Evolutionary conservation across 2,329 filamentous ascomycete genomes (phyloP).

Genomic region (Stachybotrys elegans): DNA sequence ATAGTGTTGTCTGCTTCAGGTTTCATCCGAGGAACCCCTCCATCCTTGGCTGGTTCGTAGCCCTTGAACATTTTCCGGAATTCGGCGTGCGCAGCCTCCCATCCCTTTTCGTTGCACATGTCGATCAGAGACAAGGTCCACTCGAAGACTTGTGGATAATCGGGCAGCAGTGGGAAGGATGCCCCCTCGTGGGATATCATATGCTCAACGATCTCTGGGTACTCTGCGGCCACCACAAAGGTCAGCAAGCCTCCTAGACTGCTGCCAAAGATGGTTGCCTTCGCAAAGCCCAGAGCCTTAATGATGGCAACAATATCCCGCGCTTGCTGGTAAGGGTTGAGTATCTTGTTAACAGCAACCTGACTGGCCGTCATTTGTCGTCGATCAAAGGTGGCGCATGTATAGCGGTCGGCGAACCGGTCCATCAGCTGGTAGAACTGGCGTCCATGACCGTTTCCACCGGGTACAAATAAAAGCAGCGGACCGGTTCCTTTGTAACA

Average conservation of each 20-base stretch:
- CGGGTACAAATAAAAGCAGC: slow-evolving; percentile 24
- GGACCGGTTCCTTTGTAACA: slow-evolving; percentile 23
- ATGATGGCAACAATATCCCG: slow-evolving; percentile 24
- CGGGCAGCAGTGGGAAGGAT: slow-evolving; percentile 17
- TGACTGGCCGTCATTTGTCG: slow-evolving; percentile 26
- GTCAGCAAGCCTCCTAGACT: slow-evolving; percentile 22
- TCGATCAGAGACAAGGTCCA: slow-evolving; percentile 15
- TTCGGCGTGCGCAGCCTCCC: slow-evolving; percentile 10
- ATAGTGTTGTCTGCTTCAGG: slow-evolving; percentile 15
- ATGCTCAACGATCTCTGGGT: slow-evolving; percentile 21
- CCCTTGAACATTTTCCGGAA: slow-evolving; percentile 17
- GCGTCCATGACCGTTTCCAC: slow-evolving; percentile 26
- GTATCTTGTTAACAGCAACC: slow-evolving; percentile 14
- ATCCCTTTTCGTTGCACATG: slow-evolving; percentile 14
- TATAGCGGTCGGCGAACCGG: slow-evolving; percentile 18
- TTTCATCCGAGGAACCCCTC: slow-evolving; percentile 12
- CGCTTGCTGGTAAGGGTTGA: slow-evolving; percentile 23
- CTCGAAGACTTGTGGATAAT: slow-evolving; percentile 16
- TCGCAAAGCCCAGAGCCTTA: slow-evolving; percentile 18
- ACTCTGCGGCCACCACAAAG: slow-evolving; percentile 24
- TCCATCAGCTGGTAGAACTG: slow-evolving; percentile 24
- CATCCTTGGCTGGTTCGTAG: slow-evolving; percentile 15
- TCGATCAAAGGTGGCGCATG: slow-evolving; percentile 25
- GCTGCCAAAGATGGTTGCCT: slow-evolving; percentile 22
- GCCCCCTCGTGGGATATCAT: slow-evolving; percentile 25